These are phyloP conservation scores for Phytophthora ramorum DNA, from an alignment of 352 stramenopile genomes.

Conservation along the genomic window DNA sequence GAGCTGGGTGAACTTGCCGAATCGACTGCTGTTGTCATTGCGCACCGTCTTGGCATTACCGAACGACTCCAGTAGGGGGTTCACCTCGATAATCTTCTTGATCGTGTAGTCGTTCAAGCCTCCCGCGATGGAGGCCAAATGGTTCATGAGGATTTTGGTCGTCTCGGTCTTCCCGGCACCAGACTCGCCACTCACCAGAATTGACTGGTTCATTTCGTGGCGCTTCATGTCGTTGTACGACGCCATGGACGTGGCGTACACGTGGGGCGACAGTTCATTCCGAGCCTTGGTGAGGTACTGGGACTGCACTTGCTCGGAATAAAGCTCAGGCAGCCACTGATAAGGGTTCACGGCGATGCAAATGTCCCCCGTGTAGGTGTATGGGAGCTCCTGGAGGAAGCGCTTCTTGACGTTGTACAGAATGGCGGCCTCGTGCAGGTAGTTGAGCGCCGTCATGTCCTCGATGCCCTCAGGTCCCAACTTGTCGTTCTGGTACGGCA, in stretches of 20 bases:
- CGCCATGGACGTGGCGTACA: slow-evolving; percentile 75
- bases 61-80: slow-evolving; percentile 86
- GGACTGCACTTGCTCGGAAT: slow-evolving; percentile 72
- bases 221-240: slow-evolving; percentile 76
- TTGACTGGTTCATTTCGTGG: slow-evolving; percentile 78
- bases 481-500: slow-evolving; percentile 89
- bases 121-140: slow-evolving; percentile 77
- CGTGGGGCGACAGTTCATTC: slow-evolving; percentile 71
- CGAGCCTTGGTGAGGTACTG: slow-evolving; percentile 71
- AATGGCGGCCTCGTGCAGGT: slow-evolving; percentile 93
- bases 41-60: slow-evolving; percentile 95
- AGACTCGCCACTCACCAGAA: slow-evolving; percentile 88
- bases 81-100: slow-evolving; percentile 86
- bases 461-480: slow-evolving; percentile 74
- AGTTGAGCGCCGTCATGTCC: slow-evolving; percentile 76
- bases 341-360: slow-evolving; percentile 98
- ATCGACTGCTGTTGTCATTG: slow-evolving; percentile 97
- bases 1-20: slow-evolving; percentile 98
- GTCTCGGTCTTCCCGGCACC: slow-evolving; percentile 91
- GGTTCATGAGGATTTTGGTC: slow-evolving; percentile 91
- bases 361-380: slow-evolving; percentile 97
- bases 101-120: slow-evolving; percentile 77
- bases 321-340: slow-evolving; percentile 90
- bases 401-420: slow-evolving; percentile 86
- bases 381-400: slow-evolving; percentile 85